Conservation (phyloP, 345 rosid genomes). For the Excoecaria cochinchinensis region DNA sequence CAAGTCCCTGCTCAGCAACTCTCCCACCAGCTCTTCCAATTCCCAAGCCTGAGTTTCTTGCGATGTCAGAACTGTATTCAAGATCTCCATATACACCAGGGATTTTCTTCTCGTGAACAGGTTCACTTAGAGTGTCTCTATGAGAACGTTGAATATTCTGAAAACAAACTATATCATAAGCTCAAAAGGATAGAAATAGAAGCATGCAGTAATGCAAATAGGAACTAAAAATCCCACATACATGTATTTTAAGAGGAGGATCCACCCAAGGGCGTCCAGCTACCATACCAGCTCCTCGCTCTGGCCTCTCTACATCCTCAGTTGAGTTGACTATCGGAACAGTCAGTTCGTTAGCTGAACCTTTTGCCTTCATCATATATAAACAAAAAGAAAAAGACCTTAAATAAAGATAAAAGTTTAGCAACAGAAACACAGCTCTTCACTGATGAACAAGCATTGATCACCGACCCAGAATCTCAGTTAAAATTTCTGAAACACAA, state of each 20-base stretch:
- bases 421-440: no score
- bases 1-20: slow-evolving; percentile 57
- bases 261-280: slow-evolving; percentile 58
- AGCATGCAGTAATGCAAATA: neutral
- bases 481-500: neutral
- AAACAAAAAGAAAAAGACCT: slow-evolving; percentile 2
- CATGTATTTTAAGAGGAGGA: slow-evolving; percentile 56
- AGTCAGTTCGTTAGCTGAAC: slow-evolving; percentile 34
- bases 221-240: slow-evolving; percentile 30
- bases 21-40: slow-evolving; percentile 53
- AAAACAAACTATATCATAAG: slow-evolving; percentile 24
- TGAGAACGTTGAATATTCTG: slow-evolving; percentile 52
- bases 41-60: slow-evolving; percentile 50
- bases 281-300: slow-evolving; percentile 39
- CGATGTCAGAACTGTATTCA: slow-evolving; percentile 62
- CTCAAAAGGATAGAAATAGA: neutral
- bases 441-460: neutral
- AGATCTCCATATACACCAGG: slow-evolving; percentile 49
- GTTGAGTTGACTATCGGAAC: slow-evolving; percentile 36
- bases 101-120: slow-evolving; percentile 52
- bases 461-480: neutral
- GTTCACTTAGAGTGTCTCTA: slow-evolving; percentile 51
- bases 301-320: slow-evolving; percentile 53
- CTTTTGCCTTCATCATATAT: slow-evolving; percentile 44
- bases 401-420: neutral